Conservation (phyloP, 208 protist genomes). For the Novymonas esmeraldas region DNA sequence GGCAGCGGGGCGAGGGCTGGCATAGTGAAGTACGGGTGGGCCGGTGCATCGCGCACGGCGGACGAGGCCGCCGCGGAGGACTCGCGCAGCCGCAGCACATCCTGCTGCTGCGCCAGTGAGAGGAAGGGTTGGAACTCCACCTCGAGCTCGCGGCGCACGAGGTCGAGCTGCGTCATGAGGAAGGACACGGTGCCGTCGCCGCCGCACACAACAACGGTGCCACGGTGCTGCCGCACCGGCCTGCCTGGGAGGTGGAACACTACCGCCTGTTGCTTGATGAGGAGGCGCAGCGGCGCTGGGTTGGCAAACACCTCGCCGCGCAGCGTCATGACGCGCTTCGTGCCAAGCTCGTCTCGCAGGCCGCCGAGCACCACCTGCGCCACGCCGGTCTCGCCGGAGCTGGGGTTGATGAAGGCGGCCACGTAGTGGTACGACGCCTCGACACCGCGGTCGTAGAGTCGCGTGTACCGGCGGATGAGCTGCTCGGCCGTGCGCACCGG, state of each 20-base stretch:
- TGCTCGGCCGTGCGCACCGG: background rate
- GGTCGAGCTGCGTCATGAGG: conserved; percentile 71
- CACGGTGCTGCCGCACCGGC: conserved; percentile 35
- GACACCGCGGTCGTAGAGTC: conserved; percentile 25
- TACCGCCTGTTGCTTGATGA: conserved; percentile 73
- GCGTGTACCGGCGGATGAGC: conserved; percentile 18
- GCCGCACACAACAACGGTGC: conserved; percentile 80
- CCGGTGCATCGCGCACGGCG: background rate
- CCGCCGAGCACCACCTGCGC: conserved; percentile 34
- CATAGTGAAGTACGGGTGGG: conserved; percentile 40
- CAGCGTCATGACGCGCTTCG: conserved; percentile 57
- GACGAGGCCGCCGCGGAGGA: background rate
- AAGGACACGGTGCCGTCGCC: conserved; percentile 88
- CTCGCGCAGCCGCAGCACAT: background rate
- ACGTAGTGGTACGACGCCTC: conserved; percentile 53
- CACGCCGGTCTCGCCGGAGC: conserved; percentile 54
- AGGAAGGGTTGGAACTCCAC: conserved; percentile 27
- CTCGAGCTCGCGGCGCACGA: conserved; percentile 55
- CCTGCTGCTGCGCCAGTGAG: background rate
- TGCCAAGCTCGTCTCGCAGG: conserved; percentile 54
- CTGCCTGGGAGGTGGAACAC: conserved; percentile 23
- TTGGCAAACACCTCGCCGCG: conserved; percentile 49
- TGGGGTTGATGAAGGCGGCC: conserved; percentile 71
- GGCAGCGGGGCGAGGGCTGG: conserved; percentile 77
- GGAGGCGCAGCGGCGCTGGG: conserved; percentile 39